A percentile compares a stretch with the other conserved stretches of the same genome.
phyloP scores from a whole-genome alignment of 306 rosid species.

The Vachellia collinsii region DNA sequence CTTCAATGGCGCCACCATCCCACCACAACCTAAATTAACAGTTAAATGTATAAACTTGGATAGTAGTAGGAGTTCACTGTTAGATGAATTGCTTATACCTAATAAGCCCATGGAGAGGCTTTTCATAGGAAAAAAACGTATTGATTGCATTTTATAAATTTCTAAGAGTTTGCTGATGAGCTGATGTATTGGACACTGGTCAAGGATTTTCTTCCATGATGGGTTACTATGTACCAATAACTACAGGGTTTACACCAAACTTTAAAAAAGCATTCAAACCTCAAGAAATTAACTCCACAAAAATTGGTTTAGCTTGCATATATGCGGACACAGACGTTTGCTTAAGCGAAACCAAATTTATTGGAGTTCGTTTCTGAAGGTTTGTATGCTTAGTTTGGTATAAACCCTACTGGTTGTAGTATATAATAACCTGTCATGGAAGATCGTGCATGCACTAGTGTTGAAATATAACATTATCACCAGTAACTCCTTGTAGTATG shows the following conservation, averaged over 20 bases:
- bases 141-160: background rate
- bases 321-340: no score
- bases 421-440: background rate
- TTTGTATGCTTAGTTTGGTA: background rate
- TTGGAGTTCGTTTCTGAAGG: background rate
- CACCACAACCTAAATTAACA: conserved; percentile 8
- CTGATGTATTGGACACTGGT: background rate
- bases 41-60: background rate
- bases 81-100: background rate
- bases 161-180: background rate
- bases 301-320: background rate
- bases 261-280: background rate
- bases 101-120: background rate
- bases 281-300: background rate
- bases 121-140: background rate
- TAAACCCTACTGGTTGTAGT: background rate
- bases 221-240: background rate
- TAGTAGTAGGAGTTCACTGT: background rate
- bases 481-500: background rate
- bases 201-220: background rate
- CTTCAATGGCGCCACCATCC: conserved; percentile 8
- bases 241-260: background rate
- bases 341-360: background rate
- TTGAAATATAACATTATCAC: background rate
- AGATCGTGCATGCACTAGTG: background rate